Conservation (phyloP, 352 stramenopile genomes). For the Phytophthora constricta region DNA sequence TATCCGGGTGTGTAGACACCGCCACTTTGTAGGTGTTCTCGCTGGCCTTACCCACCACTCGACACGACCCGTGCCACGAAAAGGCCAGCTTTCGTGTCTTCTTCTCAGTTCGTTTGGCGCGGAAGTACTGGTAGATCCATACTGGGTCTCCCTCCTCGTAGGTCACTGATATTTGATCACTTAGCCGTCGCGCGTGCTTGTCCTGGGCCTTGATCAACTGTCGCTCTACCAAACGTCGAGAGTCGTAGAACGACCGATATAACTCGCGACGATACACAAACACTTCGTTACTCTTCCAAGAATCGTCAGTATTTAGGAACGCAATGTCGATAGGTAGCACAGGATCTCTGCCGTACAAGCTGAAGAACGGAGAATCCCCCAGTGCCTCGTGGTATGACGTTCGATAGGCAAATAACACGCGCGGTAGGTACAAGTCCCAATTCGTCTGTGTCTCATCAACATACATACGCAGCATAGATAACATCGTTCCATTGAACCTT, state of each 20-base stretch:
- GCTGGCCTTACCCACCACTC: not conserved
- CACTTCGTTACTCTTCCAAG: constrained; percentile 3
- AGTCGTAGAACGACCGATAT: not conserved
- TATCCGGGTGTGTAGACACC: not conserved
- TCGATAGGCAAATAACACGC: constrained; percentile 8
- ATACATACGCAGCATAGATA: constrained; percentile 9
- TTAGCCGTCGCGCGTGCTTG: not conserved
- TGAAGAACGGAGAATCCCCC: constrained; percentile 7
- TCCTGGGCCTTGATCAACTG: constrained; percentile 6
- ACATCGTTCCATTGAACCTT: constrained; percentile 8
- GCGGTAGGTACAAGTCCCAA: constrained; percentile 3
- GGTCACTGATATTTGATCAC: not conserved
- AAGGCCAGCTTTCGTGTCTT: not conserved
- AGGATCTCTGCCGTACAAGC: not conserved
- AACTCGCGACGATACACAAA: not conserved
- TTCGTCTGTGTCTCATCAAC: constrained; percentile 8
- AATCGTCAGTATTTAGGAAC: not conserved
- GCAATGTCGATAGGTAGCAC: not conserved
- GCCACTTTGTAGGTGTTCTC: not conserved
- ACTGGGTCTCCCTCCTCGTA: not conserved
- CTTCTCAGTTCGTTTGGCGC: not conserved
- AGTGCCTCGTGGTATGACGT: constrained; percentile 10
- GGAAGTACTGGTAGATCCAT: not conserved
- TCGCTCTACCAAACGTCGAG: not conserved
- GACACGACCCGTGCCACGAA: not conserved